Conservation (phyloP, 768 basidiomycete genomes). For the Boletus rubroflammeus region DNA sequence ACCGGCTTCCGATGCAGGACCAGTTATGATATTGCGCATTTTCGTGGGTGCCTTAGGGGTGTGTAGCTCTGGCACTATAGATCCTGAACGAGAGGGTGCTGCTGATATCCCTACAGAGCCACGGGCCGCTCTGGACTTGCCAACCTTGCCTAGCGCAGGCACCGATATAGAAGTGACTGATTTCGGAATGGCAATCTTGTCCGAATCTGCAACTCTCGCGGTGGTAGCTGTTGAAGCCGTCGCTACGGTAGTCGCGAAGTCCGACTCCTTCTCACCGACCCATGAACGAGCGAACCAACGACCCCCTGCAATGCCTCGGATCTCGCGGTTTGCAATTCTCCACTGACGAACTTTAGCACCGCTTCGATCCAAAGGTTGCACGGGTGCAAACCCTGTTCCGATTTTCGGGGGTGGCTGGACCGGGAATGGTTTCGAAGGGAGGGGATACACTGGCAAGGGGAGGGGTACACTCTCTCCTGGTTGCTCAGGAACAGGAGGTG, state of each 20-base stretch:
- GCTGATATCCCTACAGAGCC: slow-evolving; percentile 43
- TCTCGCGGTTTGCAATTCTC: slow-evolving; percentile 71
- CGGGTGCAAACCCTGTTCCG: slow-evolving; percentile 65
- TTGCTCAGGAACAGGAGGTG: slow-evolving; percentile 30
- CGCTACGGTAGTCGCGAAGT: slow-evolving; percentile 44
- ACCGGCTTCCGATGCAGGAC: slow-evolving; percentile 49
- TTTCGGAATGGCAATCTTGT: slow-evolving; percentile 34
- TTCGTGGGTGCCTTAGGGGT: slow-evolving; percentile 55
- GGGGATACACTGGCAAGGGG: slow-evolving; percentile 62
- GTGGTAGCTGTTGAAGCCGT: slow-evolving; percentile 24
- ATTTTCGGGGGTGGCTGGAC: slow-evolving; percentile 79
- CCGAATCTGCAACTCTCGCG: slow-evolving; percentile 28
- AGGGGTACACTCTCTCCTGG: slow-evolving; percentile 49
- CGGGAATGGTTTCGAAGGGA: slow-evolving; percentile 80
- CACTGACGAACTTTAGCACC: slow-evolving; percentile 64
- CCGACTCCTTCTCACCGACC: slow-evolving; percentile 82
- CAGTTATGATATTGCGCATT: slow-evolving; percentile 59
- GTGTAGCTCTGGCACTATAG: slow-evolving; percentile 45
- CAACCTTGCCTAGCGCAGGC: slow-evolving; percentile 39
- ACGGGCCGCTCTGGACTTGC: slow-evolving; percentile 39
- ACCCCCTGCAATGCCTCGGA: slow-evolving; percentile 79
- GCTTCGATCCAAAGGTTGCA: slow-evolving; percentile 62
- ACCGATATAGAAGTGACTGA: slow-evolving; percentile 46
- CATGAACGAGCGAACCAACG: slow-evolving; percentile 78
- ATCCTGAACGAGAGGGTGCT: slow-evolving; percentile 56